A percentile compares a stretch with the other conserved stretches of the same genome.
phyloP scores from a whole-genome alignment of 2,329 filamentous ascomycete species.

The Fusarium pseudoanthophilum region DNA sequence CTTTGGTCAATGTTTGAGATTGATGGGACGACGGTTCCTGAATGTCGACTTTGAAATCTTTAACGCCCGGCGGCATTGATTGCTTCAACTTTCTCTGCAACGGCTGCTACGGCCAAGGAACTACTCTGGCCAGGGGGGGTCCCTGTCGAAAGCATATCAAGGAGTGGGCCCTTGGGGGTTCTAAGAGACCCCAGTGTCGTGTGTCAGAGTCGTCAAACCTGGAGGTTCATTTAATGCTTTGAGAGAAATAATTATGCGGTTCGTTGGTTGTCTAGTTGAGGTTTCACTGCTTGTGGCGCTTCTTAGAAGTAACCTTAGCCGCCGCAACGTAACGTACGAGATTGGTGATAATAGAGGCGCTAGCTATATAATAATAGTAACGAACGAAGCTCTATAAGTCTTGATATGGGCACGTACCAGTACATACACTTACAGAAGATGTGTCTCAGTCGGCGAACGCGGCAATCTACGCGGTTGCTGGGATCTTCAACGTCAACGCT shows the following conservation, averaged over 20 bases:
- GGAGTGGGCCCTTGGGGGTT: slow-evolving; percentile 30
- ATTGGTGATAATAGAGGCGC: neutral
- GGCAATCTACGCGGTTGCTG: slow-evolving; percentile 22
- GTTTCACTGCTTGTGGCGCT: slow-evolving; percentile 23
- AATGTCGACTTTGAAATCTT: slow-evolving; percentile 31
- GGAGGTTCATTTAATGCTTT: slow-evolving; percentile 18
- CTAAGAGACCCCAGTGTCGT: slow-evolving; percentile 24
- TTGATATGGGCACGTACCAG: neutral
- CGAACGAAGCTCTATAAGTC: neutral
- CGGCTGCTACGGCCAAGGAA: slow-evolving; percentile 21
- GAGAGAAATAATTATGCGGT: slow-evolving; percentile 8
- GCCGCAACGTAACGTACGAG: slow-evolving; percentile 2
- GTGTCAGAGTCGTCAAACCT: slow-evolving; percentile 33
- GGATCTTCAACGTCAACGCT: slow-evolving; percentile 23
- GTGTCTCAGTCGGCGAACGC: slow-evolving; percentile 15
- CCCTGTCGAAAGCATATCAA: slow-evolving; percentile 28
- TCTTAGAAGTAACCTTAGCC: neutral
- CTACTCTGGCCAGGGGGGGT: slow-evolving; percentile 9
- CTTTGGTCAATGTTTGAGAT: slow-evolving; percentile 60
- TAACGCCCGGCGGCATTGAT: slow-evolving; percentile 19
- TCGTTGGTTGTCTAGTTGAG: slow-evolving; percentile 4
- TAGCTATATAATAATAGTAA: slow-evolving; percentile 1
- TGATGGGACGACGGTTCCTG: slow-evolving; percentile 57
- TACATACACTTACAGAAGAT: neutral
- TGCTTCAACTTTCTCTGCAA: slow-evolving; percentile 3